Conservation (phyloP, 1,284 basidiomycete genomes). For the Puccinia triticina region DNA sequence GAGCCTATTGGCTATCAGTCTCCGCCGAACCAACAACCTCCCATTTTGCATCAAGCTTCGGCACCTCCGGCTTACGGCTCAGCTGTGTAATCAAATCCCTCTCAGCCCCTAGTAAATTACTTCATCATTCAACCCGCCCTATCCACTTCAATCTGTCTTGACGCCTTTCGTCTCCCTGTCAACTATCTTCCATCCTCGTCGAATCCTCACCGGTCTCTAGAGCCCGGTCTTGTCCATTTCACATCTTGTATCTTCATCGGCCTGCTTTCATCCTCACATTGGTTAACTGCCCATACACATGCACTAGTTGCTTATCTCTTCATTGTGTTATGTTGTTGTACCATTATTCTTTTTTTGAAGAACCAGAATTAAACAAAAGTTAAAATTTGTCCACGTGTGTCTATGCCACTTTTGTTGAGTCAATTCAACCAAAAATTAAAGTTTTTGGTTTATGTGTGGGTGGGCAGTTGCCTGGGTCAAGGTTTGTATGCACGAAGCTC, state of each 20-base stretch:
- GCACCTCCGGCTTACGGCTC: conserved; percentile 46
- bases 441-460: no score
- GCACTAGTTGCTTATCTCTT: background rate
- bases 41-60: background rate
- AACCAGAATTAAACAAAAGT: background rate
- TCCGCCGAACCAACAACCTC: background rate
- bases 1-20: conserved; percentile 40
- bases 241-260: background rate
- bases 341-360: background rate
- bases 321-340: background rate
- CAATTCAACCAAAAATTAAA: no score
- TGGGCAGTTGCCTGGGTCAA: no score
- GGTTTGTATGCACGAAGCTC: no score
- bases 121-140: background rate
- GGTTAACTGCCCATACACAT: background rate
- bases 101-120: background rate
- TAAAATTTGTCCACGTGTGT: background rate
- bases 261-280: background rate
- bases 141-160: background rate
- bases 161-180: background rate
- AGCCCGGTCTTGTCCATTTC: background rate
- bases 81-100: conserved; percentile 9
- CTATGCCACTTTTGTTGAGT: background rate
- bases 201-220: background rate
- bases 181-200: background rate